Base-by-base conservation (phyloP, 805 yeast species). In the Candida insectalens region DNA sequence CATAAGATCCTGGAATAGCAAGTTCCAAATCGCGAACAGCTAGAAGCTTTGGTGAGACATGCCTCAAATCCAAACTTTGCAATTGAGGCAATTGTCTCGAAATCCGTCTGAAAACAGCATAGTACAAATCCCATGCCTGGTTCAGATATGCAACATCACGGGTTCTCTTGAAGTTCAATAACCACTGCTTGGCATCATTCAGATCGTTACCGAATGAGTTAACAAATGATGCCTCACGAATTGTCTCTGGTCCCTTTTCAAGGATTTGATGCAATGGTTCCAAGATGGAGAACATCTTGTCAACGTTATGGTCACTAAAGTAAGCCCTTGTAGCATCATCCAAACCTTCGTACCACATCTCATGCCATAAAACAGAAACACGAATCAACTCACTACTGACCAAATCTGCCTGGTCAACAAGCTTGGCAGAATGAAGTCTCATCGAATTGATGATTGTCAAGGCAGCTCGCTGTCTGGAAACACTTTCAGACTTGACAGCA, bases 51-150 rank as follows among this genome's bases (percentile, higher is more conserved):
- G 98, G 98, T 3, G 97, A 87, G 4, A 89, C 96, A 51, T 83
- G 89, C 56, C 85, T 96, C 41, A 92, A 61, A 43, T 92, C 97
- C 39, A 89, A 66, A 16, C 83, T 77, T 40, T 82, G 85, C 18
- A 89, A 59, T 50, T 84, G 94, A 1, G 95, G 95, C 25, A 92
- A 59, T 53, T 87, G 95, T 42, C 94, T 72, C 40, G 88, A 77
- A 36, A 92, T 85, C 41, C 94, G 72, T 45, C 95, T 73, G 73
- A 89, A 92, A 3, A 92, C 96, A 44, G 81, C 82, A 56, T 89
- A 88, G 53, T 89, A 89, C 13, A 88, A 79, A 54, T 89, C 97
- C 98, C 98, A 89, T 0, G 97, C 97, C 57, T 92, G 97, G 49
- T 88, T 87, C 56, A 89, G 59, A 46, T 87, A 89, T 17, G 94